Base-by-base conservation (phyloP, 306 rosid genomes). In the Myrica gale region DNA sequence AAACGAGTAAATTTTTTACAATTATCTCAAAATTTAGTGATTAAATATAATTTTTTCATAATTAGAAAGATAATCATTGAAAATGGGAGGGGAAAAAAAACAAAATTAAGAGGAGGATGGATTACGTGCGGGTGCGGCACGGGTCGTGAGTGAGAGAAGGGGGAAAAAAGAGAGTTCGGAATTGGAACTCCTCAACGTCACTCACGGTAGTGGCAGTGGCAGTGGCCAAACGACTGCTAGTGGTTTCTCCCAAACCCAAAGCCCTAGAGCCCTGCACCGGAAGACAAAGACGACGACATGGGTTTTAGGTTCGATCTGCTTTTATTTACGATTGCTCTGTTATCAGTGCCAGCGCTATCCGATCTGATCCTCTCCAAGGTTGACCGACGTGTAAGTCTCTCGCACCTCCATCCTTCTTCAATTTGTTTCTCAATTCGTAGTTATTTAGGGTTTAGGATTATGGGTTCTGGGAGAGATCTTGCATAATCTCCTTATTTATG, bases 311-410 rank as follows among this genome's bases (percentile, higher is more conserved):
- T 83, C 67, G 88, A 76, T 83, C 82, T 88, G 52, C 69, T 92
- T 70, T 67, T 90, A 15, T 60, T 89, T 10, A 48, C 85, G 1
- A 42, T 90, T n/a, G 46, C 80, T 48, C 9, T 92, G 66, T 81
- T 89, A 10, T 88, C 84, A 20, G 79, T 86, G 5, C 85, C 92
- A 6, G 98, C 74, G 8, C 54, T 89, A 65, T 96, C 97, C 73
- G 97, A 96, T 92, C 96, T 96, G 57, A 82, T 92, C 84, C 87
- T 96, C 82, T 50, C 92, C 84, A 96, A 82, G 85, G 97, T 96
- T 78, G 98, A 92, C 85, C 96, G 99, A 57, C 97, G 99, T 3
- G 98, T 96, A 90, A 86, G 91, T 84, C 81, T 69, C 57, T 3
- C 44, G 50, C 86, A 7, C 61, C 55, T 56, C 58, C 6, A 3